These are phyloP conservation scores for Populus davidiana DNA, from an alignment of 345 rosid species.

Conservation along the genomic window DNA sequence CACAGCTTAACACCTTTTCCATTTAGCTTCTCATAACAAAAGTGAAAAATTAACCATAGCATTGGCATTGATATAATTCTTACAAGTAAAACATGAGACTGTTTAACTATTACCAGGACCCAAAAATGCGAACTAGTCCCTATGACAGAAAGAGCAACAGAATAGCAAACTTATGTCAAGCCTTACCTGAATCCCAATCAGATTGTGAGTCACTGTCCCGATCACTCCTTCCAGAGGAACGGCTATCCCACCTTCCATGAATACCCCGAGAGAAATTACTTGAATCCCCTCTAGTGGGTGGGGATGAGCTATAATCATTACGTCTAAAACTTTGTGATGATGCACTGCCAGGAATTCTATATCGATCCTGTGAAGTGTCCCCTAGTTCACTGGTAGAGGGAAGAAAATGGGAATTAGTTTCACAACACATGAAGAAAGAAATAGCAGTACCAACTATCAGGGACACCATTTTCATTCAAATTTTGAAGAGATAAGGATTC, in stretches of 20 bases:
- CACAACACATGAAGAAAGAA: slow-evolving; percentile 15
- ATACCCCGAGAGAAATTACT: slow-evolving; percentile 49
- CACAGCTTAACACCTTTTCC: background rate
- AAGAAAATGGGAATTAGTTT: background rate
- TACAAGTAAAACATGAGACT: background rate
- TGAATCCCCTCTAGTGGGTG: slow-evolving; percentile 74
- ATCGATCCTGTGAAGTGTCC: slow-evolving; percentile 60
- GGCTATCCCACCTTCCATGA: slow-evolving; percentile 86
- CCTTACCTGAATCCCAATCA: slow-evolving; percentile 72
- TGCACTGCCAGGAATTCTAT: slow-evolving; percentile 51
- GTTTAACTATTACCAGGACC: background rate
- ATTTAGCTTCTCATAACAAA: background rate
- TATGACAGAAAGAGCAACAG: background rate
- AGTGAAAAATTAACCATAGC: background rate
- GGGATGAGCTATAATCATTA: slow-evolving; percentile 84
- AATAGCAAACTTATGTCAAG: slow-evolving; percentile 4
- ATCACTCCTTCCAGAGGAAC: slow-evolving; percentile 74
- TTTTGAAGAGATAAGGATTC: background rate
- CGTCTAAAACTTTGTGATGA: slow-evolving; percentile 56
- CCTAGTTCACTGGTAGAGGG: slow-evolving; percentile 54
- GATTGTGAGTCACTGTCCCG: slow-evolving; percentile 70
- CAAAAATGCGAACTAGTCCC: background rate
- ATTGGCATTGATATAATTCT: background rate
- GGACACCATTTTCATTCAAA: background rate
- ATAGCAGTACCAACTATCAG: background rate